Evolutionary conservation across 257 asterid genomes (phyloP), one percentile per base, ranked within the genome.

Genomic region (Solanum ossicruentum): DNA sequence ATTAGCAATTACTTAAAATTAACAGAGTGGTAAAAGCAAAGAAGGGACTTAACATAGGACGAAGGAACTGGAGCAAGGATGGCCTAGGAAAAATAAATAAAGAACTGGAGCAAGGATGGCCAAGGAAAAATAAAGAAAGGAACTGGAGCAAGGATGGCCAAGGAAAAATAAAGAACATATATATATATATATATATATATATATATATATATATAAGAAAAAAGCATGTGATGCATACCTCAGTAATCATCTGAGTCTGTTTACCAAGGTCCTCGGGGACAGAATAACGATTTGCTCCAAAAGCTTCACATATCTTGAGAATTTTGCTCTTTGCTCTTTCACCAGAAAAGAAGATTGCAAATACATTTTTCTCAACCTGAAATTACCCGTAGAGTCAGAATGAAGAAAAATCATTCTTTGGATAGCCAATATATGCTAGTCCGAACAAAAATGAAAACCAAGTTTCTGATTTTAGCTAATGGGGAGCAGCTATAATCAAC

Each of bases 301-400:
- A 97, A 85, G 99, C 99, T 86, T 97, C 99, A 91, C 98, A 97
- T 88, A 97, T 97, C 89, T 97, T 97, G 86, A 93, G 95, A 86
- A 95, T 91, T 89, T 94, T 97, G 91, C 73, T 91, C 92, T 90
- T 97, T 52, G 97, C 95, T 87, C 96, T 92, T 89, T 97, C 99
- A 86, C 99, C 99, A 91, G 99, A 97, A 89, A 90, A 97, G 94
- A 97, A 97, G 83, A 93, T 92, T 11, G 84, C 92, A 73, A 97
- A 94, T 54, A 95, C 99, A 90, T 95, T 95, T 85, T 97, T 97
- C 83, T 97, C 99, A 86, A 92, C 98, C 99, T 97, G 86, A 72
- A 83, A 83, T 70, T 66, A 86, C 57, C 85, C 71, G 4, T 85
- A 87, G 83, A 90, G 83, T 23, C 41, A 51, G 57, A 84, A 70